Evolutionary conservation across 2,329 filamentous ascomycete genomes (phyloP).

Genomic region (Myriosclerotinia curreyana): DNA sequence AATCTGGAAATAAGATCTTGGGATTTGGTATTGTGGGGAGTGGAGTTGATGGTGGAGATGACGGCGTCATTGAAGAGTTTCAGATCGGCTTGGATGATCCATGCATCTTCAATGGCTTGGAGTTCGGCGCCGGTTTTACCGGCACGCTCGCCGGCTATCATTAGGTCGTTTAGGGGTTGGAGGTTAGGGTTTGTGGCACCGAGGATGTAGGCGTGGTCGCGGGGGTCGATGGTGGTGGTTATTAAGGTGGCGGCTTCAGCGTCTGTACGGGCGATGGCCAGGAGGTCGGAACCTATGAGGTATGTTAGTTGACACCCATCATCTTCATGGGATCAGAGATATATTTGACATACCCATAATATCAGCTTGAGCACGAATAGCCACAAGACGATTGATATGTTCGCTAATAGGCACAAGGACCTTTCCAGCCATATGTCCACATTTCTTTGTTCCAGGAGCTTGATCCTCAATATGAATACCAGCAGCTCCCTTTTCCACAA

Average conservation of each 20-base stretch:
- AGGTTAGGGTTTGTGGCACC: constrained; percentile 83
- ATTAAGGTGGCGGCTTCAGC: constrained; percentile 97
- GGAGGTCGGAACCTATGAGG: constrained; percentile 67
- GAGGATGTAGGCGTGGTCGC: constrained; percentile 91
- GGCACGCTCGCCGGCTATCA: constrained; percentile 77
- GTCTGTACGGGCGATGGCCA: constrained; percentile 91
- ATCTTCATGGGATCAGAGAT: not conserved
- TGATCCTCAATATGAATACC: constrained; percentile 99
- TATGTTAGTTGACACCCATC: not conserved
- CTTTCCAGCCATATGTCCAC: constrained; percentile 98
- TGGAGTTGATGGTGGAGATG: constrained; percentile 70
- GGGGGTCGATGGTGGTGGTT: constrained; percentile 91
- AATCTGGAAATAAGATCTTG: constrained; percentile 62
- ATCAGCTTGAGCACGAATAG: constrained; percentile 94
- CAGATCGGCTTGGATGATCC: constrained; percentile 74
- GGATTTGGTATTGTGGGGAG: constrained; percentile 62
- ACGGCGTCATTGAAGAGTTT: constrained; percentile 92
- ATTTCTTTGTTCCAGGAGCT: constrained; percentile 98
- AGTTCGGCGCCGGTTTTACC: constrained; percentile 79
- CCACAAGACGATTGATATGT: constrained; percentile 96
- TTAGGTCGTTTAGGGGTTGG: constrained; percentile 83
- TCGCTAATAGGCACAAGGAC: constrained; percentile 95
- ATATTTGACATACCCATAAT: constrained; percentile 71
- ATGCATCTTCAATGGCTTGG: constrained; percentile 88
- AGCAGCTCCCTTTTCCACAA: constrained; percentile 92